phyloP scores from a whole-genome alignment of 148 eudicot genomes.

The Camellia japonica region DNA sequence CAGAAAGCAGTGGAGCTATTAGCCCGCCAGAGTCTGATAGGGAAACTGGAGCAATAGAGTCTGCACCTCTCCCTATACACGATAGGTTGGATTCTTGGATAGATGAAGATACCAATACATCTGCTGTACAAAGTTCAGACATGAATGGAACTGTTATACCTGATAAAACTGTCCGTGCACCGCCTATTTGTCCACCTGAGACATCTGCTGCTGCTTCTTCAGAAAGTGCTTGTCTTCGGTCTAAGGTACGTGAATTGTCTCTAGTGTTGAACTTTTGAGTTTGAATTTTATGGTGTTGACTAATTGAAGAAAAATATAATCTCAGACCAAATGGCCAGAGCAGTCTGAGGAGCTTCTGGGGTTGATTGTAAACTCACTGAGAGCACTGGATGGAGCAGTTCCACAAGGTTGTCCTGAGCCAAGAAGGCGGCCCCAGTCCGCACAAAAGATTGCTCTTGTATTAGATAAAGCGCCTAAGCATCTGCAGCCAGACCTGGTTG shows the following conservation, averaged over 20 bases:
- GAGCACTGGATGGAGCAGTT: slow-evolving; percentile 89
- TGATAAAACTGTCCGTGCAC: slow-evolving; percentile 51
- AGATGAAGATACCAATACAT: slow-evolving; percentile 42
- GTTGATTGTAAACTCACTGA: slow-evolving; percentile 87
- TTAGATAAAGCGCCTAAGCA: slow-evolving; percentile 97
- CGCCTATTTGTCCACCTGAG: slow-evolving; percentile 62
- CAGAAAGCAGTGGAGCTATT: slow-evolving; percentile 46
- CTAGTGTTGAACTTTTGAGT: slow-evolving; percentile 10
- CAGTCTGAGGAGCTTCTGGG: slow-evolving; percentile 97
- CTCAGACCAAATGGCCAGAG: slow-evolving; percentile 94
- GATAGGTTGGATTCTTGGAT: slow-evolving; percentile 61
- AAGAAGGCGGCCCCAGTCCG: slow-evolving; percentile 86
- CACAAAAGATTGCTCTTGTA: slow-evolving; percentile 85
- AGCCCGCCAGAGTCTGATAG: slow-evolving; percentile 52
- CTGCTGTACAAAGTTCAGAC: slow-evolving; percentile 74
- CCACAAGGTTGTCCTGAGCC: slow-evolving; percentile 98
- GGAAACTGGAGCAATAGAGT: slow-evolving; percentile 54
- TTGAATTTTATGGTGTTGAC: slow-evolving; percentile 4
- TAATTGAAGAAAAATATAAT: slow-evolving; percentile 22
- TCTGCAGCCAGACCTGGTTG: slow-evolving; percentile 86
- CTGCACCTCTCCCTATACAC: slow-evolving; percentile 39
- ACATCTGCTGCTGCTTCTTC: slow-evolving; percentile 57
- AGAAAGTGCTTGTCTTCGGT: slow-evolving; percentile 57
- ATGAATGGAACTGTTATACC: slow-evolving; percentile 34
- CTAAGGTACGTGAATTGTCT: slow-evolving; percentile 61